Conservation (phyloP, 192 early-diverging fungal species). For the Geranomyces variabilis region DNA sequence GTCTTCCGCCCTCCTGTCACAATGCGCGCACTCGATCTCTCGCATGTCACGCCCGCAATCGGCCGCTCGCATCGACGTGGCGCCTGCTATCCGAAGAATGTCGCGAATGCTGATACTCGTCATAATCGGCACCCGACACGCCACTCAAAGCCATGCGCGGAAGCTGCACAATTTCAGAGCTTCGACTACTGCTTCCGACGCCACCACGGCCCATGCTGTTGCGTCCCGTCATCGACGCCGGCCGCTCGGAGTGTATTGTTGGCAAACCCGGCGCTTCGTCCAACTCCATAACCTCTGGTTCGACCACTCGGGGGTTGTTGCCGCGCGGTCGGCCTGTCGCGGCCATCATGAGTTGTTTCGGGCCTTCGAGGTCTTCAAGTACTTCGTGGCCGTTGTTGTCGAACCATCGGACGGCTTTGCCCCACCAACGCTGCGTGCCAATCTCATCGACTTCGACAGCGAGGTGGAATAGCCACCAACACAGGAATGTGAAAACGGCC, state of each 20-base stretch:
- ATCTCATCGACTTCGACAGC: constrained; percentile 27
- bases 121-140: not conserved
- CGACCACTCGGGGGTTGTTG: not conserved
- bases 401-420: constrained; percentile 12
- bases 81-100: too few relatives aligned
- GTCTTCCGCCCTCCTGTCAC: too few relatives aligned
- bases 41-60: too few relatives aligned
- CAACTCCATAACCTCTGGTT: not conserved
- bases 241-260: not conserved
- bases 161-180: constrained; percentile 11
- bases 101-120: too few relatives aligned
- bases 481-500: constrained; percentile 20
- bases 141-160: constrained; percentile 14
- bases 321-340: constrained; percentile 9
- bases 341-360: constrained; percentile 22
- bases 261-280: not conserved
- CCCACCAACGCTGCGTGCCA: constrained; percentile 25
- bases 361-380: constrained; percentile 14
- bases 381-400: constrained; percentile 25
- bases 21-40: too few relatives aligned
- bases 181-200: not conserved
- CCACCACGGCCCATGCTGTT: not conserved
- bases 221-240: not conserved
- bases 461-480: constrained; percentile 26
- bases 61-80: too few relatives aligned